These are phyloP conservation scores for Triticum turgidum DNA, from an alignment of 176 grass and related monocot genomes.

Conservation along the genomic window DNA sequence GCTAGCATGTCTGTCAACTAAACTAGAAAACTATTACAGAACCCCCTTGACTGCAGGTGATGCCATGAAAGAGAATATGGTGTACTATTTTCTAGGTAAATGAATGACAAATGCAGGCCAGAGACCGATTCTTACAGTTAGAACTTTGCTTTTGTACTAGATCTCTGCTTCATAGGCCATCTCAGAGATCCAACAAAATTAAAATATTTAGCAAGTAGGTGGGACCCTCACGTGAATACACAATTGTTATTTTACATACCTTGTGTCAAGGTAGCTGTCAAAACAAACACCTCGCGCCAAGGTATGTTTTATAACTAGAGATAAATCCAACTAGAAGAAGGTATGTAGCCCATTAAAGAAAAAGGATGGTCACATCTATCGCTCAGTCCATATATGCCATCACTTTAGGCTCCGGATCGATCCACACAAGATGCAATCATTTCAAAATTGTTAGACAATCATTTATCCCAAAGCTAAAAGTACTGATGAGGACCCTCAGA, in stretches of 20 bases:
- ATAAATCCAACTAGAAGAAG: neutral
- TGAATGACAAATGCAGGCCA: neutral
- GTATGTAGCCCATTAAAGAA: neutral
- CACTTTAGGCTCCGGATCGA: neutral
- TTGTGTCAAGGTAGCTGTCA: neutral
- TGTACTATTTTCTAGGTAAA: constrained; percentile 4
- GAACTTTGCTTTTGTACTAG: neutral
- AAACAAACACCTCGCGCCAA: neutral
- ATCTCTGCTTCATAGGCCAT: constrained; percentile 10
- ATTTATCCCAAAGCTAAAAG: neutral
- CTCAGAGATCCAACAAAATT: neutral
- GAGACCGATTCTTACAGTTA: neutral
- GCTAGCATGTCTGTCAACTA: neutral
- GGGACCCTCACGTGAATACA: neutral
- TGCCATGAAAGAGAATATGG: neutral
- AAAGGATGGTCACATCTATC: neutral
- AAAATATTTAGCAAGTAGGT: constrained; percentile 12
- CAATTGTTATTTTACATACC: neutral
- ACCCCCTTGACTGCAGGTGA: neutral
- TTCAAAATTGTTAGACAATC: neutral
- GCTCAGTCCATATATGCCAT: neutral
- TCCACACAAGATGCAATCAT: constrained; percentile 1
- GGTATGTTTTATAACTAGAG: neutral
- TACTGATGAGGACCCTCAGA: constrained; percentile 5
- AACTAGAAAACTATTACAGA: neutral